These are phyloP conservation scores for Phlyctochytrium planicorne DNA, from an alignment of 192 early-diverging fungal species.

Conservation along the genomic window DNA sequence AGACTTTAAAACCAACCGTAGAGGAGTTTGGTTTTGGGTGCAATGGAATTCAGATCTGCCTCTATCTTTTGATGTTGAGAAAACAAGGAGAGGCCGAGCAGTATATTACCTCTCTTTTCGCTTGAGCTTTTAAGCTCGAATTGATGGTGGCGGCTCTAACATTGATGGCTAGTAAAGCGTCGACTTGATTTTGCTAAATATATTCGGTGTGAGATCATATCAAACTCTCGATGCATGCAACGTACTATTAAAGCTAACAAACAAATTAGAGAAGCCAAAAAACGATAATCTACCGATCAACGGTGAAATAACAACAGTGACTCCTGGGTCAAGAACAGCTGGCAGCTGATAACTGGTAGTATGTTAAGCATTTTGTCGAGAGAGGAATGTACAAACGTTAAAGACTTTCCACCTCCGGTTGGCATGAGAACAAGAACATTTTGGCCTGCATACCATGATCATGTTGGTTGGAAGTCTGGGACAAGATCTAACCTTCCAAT, in stretches of 20 bases:
- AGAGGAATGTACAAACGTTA: constrained; percentile 20
- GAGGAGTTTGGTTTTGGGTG: constrained; percentile 39
- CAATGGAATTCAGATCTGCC: constrained; percentile 21
- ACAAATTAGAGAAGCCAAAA: neutral
- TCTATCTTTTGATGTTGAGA: constrained; percentile 22
- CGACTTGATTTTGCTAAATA: constrained; percentile 47
- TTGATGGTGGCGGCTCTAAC: constrained; percentile 41
- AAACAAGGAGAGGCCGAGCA: neutral
- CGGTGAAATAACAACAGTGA: constrained; percentile 48
- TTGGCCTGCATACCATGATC: constrained; percentile 18
- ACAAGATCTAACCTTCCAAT: constrained; percentile 22
- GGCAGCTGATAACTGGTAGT: constrained; percentile 39
- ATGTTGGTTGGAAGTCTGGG: neutral
- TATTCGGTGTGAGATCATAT: too few species aligned
- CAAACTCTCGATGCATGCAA: too few species aligned
- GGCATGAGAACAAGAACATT: constrained; percentile 51
- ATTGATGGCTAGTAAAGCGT: constrained; percentile 30
- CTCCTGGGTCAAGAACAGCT: constrained; percentile 36
- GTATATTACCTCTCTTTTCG: constrained; percentile 22
- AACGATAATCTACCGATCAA: constrained; percentile 34
- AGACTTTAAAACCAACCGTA: constrained; percentile 22
- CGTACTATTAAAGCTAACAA: constrained; percentile 21
- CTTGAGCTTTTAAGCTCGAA: constrained; percentile 32
- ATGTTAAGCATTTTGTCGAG: too few species aligned
- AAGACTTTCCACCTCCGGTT: constrained; percentile 50